These are phyloP conservation scores for Euphorbia peplus DNA, from an alignment of 345 rosid genomes.

Conservation along the genomic window DNA sequence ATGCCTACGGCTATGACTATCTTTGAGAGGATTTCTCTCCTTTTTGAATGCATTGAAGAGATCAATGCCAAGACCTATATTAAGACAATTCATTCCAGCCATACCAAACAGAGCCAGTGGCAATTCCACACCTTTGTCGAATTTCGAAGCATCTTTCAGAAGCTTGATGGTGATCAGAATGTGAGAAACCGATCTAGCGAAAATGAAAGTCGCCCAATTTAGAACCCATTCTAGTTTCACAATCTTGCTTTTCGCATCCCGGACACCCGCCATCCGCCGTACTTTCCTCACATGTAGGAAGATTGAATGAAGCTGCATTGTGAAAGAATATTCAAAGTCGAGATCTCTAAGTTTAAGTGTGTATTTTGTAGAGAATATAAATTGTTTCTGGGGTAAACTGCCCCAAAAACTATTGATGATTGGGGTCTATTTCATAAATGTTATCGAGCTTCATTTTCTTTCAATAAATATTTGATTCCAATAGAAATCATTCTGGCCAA, in stretches of 20 bases:
- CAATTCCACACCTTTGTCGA: conserved; percentile 65
- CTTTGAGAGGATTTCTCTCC: conserved; percentile 42
- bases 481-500: no score
- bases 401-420: no score
- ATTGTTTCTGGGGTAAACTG: neutral
- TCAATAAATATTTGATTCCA: no score
- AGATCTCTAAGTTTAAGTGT: neutral
- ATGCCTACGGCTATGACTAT: conserved; percentile 11
- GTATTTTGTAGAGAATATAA: neutral
- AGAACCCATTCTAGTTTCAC: conserved; percentile 77
- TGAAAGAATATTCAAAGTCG: conserved; percentile 4
- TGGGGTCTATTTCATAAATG: no score
- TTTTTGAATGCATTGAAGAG: conserved; percentile 66
- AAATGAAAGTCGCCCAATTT: conserved; percentile 60
- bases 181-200: conserved; percentile 59
- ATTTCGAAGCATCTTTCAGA: conserved; percentile 62
- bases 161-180: conserved; percentile 69
- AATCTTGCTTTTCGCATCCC: conserved; percentile 50
- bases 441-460: no score
- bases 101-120: conserved; percentile 84
- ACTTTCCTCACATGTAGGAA: conserved; percentile 82
- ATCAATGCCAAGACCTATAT: conserved; percentile 67
- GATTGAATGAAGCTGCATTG: conserved; percentile 74
- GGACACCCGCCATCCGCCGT: conserved; percentile 82
- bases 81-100: conserved; percentile 84